Evolutionary conservation across 2,329 filamentous ascomycete genomes (phyloP), one percentile per base, ranked within the genome.

Genomic region (Fusarium sp.): DNA sequence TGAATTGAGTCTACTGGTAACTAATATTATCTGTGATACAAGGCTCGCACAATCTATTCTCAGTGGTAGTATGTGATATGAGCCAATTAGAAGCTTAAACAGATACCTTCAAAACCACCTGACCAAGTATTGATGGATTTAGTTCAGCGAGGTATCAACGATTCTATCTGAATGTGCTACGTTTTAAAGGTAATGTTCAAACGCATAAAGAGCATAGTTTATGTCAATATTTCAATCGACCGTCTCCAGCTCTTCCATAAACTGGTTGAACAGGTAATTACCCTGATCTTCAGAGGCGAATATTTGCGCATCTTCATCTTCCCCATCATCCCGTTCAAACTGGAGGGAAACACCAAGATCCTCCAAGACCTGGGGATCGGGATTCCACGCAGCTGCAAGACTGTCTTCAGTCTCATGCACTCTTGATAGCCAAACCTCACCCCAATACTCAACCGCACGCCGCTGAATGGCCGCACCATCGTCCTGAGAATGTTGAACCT

Each of bases 201-300:
- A 24, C 22, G 22, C 6, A 24, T 4, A 24, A 24, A 24, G 22
- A 24, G 22, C 22, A 24, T 24, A 24, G 22, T 24, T 24, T 6
- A 24, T 24, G 22, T 24, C 22, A 24, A 24, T 24, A 24, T 24
- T 6, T 24, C 15, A 45, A 45, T 38, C 17, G 4, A 54, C 42
- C 11, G 6, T 18, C 2, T 57, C 40, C 2, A 57, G 3, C 1
- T 14, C 1, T 9, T 15, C 6, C 17, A 42, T 18, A 7, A 57
- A 9, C 4, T 18, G 2, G 2, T 9, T 3, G 14, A 40, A 10
- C 4, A 1, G 2, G 4, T 8, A 2, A 3, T 13, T 17, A 11
- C n/a, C 4, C 6, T 15, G 10, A 6, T 34, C 28, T 17, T 34
- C 44, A 4, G 4, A 8, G 4, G 18, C 22, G 20, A 18, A 4